Percentiles rank a stretch among this genome's conserved stretches.
phyloP scores from a whole-genome alignment of 2,329 filamentous ascomycete species.

The Didymosphaeria variabile region DNA sequence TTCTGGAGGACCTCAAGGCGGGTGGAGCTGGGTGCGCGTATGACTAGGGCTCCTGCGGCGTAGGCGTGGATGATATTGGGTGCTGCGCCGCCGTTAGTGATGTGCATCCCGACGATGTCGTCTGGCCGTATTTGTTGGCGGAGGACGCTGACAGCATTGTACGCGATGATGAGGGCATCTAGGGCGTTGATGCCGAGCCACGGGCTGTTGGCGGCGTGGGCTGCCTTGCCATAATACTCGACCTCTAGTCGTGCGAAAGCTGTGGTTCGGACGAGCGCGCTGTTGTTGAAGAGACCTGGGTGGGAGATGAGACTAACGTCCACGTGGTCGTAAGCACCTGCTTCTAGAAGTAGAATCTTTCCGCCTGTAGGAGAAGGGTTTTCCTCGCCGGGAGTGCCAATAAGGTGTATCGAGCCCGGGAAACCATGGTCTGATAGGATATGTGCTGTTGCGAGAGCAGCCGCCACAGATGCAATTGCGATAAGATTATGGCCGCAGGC shows the following conservation, averaged over 20 bases:
- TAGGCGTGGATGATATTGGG: slow-evolving; percentile 55
- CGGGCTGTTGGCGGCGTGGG: slow-evolving; percentile 52
- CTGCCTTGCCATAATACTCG: slow-evolving; percentile 37
- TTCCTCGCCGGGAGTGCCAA: slow-evolving; percentile 65
- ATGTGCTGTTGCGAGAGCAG: slow-evolving; percentile 55
- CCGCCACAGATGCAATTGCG: slow-evolving; percentile 50
- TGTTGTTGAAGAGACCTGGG: slow-evolving; percentile 33
- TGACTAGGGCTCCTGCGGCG: slow-evolving; percentile 48
- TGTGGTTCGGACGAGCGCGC: slow-evolving; percentile 30
- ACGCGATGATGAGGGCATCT: slow-evolving; percentile 49
- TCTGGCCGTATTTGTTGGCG: slow-evolving; percentile 52
- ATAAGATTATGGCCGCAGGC: slow-evolving; percentile 59
- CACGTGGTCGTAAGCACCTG: slow-evolving; percentile 51
- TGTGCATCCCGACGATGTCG: slow-evolving; percentile 50
- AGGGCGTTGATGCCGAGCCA: slow-evolving; percentile 54
- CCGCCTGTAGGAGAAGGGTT: slow-evolving; percentile 56
- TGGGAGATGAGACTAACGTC: slow-evolving; percentile 38
- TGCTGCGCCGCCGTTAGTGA: slow-evolving; percentile 38
- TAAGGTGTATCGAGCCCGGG: slow-evolving; percentile 56
- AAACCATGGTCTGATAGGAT: slow-evolving; percentile 55
- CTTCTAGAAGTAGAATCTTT: slow-evolving; percentile 59
- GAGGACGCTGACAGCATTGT: slow-evolving; percentile 47
- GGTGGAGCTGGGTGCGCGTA: slow-evolving; percentile 42
- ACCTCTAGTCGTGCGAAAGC: slow-evolving; percentile 26
- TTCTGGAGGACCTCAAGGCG: slow-evolving; percentile 42